These are phyloP conservation scores for Gonium pectorale DNA, from an alignment of 139 green algal species.

Conservation along the genomic window DNA sequence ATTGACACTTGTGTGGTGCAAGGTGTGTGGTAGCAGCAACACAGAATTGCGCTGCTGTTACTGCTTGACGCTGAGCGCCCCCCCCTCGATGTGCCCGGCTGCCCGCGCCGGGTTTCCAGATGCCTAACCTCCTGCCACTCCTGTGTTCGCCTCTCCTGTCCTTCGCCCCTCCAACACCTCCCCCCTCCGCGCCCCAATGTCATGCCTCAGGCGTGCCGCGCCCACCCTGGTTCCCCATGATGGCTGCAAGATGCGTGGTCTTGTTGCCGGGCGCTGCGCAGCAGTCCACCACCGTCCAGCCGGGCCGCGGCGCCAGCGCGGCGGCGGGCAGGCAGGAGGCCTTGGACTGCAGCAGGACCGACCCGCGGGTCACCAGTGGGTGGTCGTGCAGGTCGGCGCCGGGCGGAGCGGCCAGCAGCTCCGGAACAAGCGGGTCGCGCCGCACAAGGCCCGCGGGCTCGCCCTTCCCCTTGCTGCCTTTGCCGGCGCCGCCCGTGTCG, in stretches of 20 bases:
- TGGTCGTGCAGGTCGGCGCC: conserved; percentile 93
- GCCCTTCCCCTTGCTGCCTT: background rate
- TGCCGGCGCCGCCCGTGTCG: too few relatives aligned
- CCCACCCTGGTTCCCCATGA: conserved; percentile 58
- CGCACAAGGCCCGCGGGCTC: background rate
- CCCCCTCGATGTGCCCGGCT: too few relatives aligned
- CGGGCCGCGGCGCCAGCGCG: conserved; percentile 79
- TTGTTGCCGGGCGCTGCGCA: conserved; percentile 99
- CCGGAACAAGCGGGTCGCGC: conserved; percentile 75
- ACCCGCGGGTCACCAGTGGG: conserved; percentile 79
- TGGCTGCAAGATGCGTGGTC: conserved; percentile 93
- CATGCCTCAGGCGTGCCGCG: too few relatives aligned
- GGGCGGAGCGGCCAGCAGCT: conserved; percentile 88
- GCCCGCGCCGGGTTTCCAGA: too few relatives aligned
- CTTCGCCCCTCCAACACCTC: too few relatives aligned
- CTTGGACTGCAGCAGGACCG: conserved; percentile 84
- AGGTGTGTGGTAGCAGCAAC: too few relatives aligned
- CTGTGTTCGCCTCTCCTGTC: too few relatives aligned
- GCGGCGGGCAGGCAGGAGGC: conserved; percentile 92
- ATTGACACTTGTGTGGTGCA: too few relatives aligned
- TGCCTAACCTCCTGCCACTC: too few relatives aligned
- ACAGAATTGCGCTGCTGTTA: too few relatives aligned
- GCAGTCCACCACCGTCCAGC: conserved; percentile 90
- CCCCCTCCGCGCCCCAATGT: too few relatives aligned
- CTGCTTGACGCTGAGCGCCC: too few relatives aligned